Evolutionary conservation across 176 grass and related monocot genomes (phyloP), one percentile per base, ranked within the genome.

Genomic region (Raddia distichophylla): DNA sequence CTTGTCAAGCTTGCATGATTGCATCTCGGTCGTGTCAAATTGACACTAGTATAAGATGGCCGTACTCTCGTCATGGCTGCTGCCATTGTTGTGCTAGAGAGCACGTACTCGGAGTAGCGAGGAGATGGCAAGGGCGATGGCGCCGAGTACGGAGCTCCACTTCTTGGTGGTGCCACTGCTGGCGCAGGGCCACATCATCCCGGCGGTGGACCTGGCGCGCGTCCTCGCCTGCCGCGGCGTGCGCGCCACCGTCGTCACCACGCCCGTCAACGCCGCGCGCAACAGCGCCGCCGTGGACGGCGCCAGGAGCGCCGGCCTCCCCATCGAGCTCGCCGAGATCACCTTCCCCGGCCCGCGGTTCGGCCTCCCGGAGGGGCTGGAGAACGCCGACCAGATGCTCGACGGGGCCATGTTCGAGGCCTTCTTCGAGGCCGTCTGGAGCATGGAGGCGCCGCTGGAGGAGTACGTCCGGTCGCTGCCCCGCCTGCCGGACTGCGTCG

Each of bases 121-220:
- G 7, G 68, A 51, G 1, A 71, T 51, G 66, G 42, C 16, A 27
- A 27, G 27, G 46, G 19, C 19, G 74, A 44, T 14, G 57, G 27
- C 17, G 5, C 7, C 14, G 43, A 16, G 27, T 27, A 27, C 67
- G 27, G 50, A 40, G 68, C 90, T 82, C 16, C 87, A 89, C 71
- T 89, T 92, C 65, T 27, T 89, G 35, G 43, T 92, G 11, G 80
- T 92, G 17, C 90, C 83, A 19, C 43, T 92, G 34, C 3, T 86
- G 64, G 80, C 83, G 60, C 83, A 87, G 65, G 91, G 91, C 64
- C 90, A 89, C 75, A 75, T 90, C 43, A 93, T 93, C 71, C 87
- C 87, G 3, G 84, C 77, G 84, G 73, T 84, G 57, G 87, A 93
- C 84, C 70, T 93, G 27, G 91, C 75, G 46, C 65, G 75, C 10